phyloP scores from a whole-genome alignment of 345 rosid genomes.

The Abelmoschus esculentus region DNA sequence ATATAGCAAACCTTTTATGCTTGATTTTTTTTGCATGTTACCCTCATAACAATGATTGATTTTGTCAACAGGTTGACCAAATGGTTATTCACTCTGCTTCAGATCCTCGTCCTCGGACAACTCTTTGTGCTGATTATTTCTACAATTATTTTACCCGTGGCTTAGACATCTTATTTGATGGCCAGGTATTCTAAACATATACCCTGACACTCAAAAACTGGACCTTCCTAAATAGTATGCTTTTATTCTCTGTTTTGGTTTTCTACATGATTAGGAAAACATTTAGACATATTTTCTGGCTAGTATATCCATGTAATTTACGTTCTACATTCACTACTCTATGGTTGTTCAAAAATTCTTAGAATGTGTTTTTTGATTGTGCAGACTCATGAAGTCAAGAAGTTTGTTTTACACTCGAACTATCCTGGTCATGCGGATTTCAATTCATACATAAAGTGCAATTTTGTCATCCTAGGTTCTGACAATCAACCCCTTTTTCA shows the following conservation, averaged over 20 bases:
- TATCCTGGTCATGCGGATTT: constrained; percentile 98
- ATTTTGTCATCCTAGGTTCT: constrained; percentile 59
- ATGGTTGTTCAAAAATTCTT: constrained; percentile 7
- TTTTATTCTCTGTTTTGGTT: too few species aligned
- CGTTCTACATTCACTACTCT: constrained; percentile 3
- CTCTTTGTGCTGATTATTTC: constrained; percentile 91
- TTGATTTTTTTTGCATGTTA: constrained; percentile 7
- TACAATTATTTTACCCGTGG: constrained; percentile 95
- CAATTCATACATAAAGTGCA: constrained; percentile 90
- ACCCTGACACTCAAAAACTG: not conserved
- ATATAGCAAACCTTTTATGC: not conserved
- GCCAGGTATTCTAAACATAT: constrained; percentile 47
- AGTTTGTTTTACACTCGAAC: constrained; percentile 89
- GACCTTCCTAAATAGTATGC: too few species aligned
- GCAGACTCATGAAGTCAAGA: constrained; percentile 87
- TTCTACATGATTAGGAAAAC: not conserved
- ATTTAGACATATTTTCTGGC: not conserved
- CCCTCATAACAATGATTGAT: constrained; percentile 14
- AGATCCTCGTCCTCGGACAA: constrained; percentile 74
- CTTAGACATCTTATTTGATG: constrained; percentile 89
- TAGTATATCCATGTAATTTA: constrained; percentile 10
- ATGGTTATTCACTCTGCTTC: constrained; percentile 96
- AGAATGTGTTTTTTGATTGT: constrained; percentile 15
- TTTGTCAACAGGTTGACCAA: constrained; percentile 71
- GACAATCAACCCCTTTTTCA: constrained; percentile 16